phyloP scores from a whole-genome alignment of 2,329 filamentous ascomycete genomes.

The Penicillium brasilianum region DNA sequence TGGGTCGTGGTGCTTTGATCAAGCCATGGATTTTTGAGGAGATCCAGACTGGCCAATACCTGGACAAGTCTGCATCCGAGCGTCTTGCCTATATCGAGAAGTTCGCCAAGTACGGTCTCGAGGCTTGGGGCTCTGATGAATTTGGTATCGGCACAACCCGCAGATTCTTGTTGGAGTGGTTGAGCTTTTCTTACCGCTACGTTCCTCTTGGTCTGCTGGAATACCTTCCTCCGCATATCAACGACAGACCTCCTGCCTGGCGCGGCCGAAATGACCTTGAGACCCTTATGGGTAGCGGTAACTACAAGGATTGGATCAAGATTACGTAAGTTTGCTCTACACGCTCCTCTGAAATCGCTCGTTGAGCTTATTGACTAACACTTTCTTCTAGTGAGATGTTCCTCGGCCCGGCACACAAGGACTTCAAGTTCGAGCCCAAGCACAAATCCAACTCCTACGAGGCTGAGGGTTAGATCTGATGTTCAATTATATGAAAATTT shows the following conservation, averaged over 20 bases:
- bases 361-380: conserved; percentile 23
- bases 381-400: conserved; percentile 81
- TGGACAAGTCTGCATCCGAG: conserved; percentile 92
- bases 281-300: conserved; percentile 85
- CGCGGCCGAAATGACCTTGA: conserved; percentile 87
- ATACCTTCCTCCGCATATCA: conserved; percentile 82
- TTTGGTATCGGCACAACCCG: conserved; percentile 88
- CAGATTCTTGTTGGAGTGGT: conserved; percentile 91
- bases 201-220: conserved; percentile 88
- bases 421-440: conserved; percentile 95
- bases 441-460: conserved; percentile 95
- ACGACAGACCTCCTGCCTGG: conserved; percentile 86
- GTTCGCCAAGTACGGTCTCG: conserved; percentile 86
- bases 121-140: conserved; percentile 96
- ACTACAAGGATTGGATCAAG: conserved; percentile 98
- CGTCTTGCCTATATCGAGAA: conserved; percentile 84
- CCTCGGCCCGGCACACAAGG: conserved; percentile 83
- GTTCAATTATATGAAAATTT: not conserved
- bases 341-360: not conserved
- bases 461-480: conserved; percentile 59
- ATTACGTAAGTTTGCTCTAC: conserved; percentile 71
- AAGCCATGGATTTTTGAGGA: conserved; percentile 99
- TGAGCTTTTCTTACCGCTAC: conserved; percentile 92
- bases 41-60: conserved; percentile 86
- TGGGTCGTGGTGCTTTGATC: conserved; percentile 92